Evolutionary conservation across 164 flowering plant genomes (phyloP).

Genomic region (Piper longum): DNA sequence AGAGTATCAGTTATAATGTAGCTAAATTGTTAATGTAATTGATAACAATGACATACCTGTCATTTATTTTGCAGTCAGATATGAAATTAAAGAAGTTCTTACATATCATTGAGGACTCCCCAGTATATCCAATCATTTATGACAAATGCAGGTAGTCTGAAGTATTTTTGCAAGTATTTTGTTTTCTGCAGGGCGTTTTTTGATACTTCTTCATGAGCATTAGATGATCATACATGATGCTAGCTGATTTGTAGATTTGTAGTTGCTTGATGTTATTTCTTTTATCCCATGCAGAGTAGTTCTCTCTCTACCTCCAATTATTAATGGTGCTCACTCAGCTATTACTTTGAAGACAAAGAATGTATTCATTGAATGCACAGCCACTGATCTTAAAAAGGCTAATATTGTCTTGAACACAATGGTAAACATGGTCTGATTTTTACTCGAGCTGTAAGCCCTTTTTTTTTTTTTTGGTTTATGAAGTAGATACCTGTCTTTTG

Average conservation of each 20-base stretch:
- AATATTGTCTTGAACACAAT: conserved; percentile 85
- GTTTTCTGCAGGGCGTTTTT: too few species aligned
- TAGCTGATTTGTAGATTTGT: too few species aligned
- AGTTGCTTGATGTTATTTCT: not conserved
- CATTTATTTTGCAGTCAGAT: conserved; percentile 55
- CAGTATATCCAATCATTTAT: conserved; percentile 76
- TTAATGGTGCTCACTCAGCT: conserved; percentile 94
- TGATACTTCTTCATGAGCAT: too few species aligned
- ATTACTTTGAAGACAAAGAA: conserved; percentile 71
- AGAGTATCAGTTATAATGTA: not conserved
- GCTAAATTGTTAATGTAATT: conserved; percentile 1
- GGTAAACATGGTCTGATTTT: conserved; percentile 25
- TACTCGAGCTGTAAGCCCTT: not conserved
- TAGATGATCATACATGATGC: too few species aligned
- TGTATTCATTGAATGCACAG: conserved; percentile 93
- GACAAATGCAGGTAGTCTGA: conserved; percentile 57
- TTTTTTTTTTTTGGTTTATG: not conserved
- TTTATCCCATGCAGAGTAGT: conserved; percentile 59
- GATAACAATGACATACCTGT: not conserved
- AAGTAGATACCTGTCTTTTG: not conserved
- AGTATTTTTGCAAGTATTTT: not conserved
- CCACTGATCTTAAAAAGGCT: conserved; percentile 90
- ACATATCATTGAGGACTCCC: conserved; percentile 84
- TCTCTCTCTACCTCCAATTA: conserved; percentile 85
- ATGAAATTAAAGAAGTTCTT: conserved; percentile 85